Evolutionary conservation across 208 protist genomes (phyloP).

Genomic region (Strigomonas culicis): DNA sequence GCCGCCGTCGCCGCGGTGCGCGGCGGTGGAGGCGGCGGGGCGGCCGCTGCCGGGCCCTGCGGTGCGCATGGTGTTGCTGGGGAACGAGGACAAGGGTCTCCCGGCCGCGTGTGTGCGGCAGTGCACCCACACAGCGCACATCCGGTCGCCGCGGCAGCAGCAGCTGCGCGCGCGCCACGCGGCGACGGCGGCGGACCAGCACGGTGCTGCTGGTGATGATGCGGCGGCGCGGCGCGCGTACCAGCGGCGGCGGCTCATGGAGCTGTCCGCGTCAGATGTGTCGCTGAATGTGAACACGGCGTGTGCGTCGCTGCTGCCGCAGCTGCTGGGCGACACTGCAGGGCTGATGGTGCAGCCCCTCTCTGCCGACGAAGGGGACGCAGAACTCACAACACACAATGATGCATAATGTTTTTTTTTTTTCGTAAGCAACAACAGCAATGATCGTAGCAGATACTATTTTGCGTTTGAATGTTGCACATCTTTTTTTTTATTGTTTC

Average conservation of each 20-base stretch:
- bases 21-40: neutral
- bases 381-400: no score
- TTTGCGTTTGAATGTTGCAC: no score
- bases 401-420: no score
- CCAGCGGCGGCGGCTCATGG: neutral
- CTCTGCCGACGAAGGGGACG: no score
- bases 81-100: slow-evolving; percentile 74
- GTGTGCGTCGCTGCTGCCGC: slow-evolving; percentile 52
- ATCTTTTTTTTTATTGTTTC: no score
- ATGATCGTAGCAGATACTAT: no score
- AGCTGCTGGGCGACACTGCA: slow-evolving; percentile 15
- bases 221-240: neutral
- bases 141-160: slow-evolving; percentile 41
- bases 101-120: slow-evolving; percentile 27
- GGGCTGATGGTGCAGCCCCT: neutral
- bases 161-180: slow-evolving; percentile 16
- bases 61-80: slow-evolving; percentile 55
- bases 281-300: slow-evolving; percentile 82
- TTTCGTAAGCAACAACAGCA: no score
- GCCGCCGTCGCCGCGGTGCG: neutral
- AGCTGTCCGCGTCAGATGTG: slow-evolving; percentile 43
- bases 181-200: neutral
- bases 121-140: slow-evolving; percentile 59
- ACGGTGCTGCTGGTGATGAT: neutral
- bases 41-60: neutral